Conservation (phyloP, 257 asterid species). For the Lantana camara region DNA sequence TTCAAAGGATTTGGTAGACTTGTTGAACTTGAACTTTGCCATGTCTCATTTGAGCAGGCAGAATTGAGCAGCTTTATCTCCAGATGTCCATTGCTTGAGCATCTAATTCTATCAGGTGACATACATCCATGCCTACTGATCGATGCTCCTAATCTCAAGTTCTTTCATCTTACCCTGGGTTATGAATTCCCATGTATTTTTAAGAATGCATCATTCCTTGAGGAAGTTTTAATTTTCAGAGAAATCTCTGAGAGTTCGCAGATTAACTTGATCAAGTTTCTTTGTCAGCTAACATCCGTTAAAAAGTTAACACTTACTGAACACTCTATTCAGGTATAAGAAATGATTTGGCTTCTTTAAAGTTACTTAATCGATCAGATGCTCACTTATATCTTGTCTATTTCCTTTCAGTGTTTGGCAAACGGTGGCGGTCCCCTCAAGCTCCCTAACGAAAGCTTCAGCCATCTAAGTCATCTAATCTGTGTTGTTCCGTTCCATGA, state of each 20-base stretch:
- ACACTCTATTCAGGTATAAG: not conserved
- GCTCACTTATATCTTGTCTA: not conserved
- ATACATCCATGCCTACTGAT: not conserved
- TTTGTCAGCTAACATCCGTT: not conserved
- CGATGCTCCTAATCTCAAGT: slow-evolving; percentile 8
- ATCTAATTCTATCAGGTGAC: not conserved
- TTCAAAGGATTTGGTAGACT: not conserved
- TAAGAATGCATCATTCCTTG: not conserved
- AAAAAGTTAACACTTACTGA: not conserved
- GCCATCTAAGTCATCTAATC: not conserved
- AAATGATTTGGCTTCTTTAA: not conserved
- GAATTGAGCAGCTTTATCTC: not conserved
- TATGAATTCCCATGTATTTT: not conserved
- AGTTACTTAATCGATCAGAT: not conserved
- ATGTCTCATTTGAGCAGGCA: not conserved
- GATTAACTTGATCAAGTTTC: not conserved
- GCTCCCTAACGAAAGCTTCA: no score
- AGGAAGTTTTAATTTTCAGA: not conserved
- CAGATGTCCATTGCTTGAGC: slow-evolving; percentile 4
- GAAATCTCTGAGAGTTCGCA: not conserved
- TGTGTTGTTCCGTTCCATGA: not conserved
- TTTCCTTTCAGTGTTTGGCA: no score
- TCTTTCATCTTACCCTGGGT: not conserved
- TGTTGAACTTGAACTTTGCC: not conserved
- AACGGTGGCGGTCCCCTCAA: no score